A percentile compares a stretch with the other conserved stretches of the same genome.
Evolutionary conservation across 805 yeast genomes (phyloP).

Genomic region (Ogataea chonburiensis): DNA sequence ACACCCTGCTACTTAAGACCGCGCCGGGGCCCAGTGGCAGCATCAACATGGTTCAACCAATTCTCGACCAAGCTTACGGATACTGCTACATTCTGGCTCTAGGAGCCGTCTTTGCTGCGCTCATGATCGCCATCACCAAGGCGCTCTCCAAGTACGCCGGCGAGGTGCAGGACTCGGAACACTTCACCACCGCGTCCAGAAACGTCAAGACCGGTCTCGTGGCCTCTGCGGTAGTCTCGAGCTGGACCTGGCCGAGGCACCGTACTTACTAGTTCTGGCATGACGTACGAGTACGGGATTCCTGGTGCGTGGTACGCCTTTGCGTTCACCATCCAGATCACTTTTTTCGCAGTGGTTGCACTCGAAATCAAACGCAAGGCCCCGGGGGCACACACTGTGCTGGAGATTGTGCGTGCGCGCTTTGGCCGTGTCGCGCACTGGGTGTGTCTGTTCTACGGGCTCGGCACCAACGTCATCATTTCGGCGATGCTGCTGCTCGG

Average conservation of each 20-base stretch:
- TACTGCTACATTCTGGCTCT: slow-evolving; percentile 41
- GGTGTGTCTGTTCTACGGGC: slow-evolving; percentile 36
- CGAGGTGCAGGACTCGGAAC: slow-evolving; percentile 43
- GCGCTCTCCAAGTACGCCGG: slow-evolving; percentile 37
- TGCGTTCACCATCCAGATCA: slow-evolving; percentile 39
- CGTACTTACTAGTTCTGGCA: slow-evolving; percentile 26
- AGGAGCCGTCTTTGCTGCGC: slow-evolving; percentile 44
- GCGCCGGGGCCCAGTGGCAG: neutral
- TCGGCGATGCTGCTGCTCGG: slow-evolving; percentile 42
- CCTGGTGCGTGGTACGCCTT: slow-evolving; percentile 27
- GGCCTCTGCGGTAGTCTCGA: slow-evolving; percentile 43
- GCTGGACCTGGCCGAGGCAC: slow-evolving; percentile 37
- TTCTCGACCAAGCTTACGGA: slow-evolving; percentile 37
- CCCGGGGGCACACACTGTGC: slow-evolving; percentile 42
- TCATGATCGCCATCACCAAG: slow-evolving; percentile 41
- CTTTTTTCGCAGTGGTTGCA: slow-evolving; percentile 38
- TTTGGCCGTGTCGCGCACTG: slow-evolving; percentile 39
- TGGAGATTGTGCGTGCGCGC: slow-evolving; percentile 38
- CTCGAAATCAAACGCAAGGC: slow-evolving; percentile 41
- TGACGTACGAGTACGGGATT: slow-evolving; percentile 24
- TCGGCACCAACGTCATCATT: slow-evolving; percentile 39
- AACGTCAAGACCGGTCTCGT: slow-evolving; percentile 43
- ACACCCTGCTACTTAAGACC: slow-evolving; percentile 1
- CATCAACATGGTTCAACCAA: slow-evolving; percentile 21
- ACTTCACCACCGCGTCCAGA: slow-evolving; percentile 46